These are phyloP conservation scores for Volutella citrinella DNA, from an alignment of 2,329 filamentous ascomycete genomes.

Conservation along the genomic window DNA sequence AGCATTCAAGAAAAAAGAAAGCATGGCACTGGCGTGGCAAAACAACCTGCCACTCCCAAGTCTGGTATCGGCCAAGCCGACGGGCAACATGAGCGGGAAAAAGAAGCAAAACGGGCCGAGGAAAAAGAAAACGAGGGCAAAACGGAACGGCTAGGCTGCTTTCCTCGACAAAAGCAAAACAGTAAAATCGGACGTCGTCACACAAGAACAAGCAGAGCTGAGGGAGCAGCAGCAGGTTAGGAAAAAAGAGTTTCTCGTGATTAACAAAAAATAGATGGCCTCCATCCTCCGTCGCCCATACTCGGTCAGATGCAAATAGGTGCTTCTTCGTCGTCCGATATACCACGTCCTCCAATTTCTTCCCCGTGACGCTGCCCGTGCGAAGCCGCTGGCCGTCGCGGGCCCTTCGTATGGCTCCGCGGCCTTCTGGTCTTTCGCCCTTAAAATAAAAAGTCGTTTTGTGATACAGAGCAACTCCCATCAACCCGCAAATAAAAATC, in stretches of 20 bases:
- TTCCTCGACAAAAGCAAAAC: no score
- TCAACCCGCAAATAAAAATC: constrained; percentile 28
- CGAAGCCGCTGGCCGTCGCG: constrained; percentile 17
- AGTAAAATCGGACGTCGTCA: no score
- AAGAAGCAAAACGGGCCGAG: constrained; percentile 5
- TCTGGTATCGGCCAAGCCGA: no score
- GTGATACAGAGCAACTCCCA: constrained; percentile 31
- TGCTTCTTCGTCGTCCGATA: constrained; percentile 7
- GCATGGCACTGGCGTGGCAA: no score
- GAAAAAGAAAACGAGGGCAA: constrained; percentile 10
- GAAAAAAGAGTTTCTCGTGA: constrained; percentile 42
- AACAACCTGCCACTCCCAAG: no score
- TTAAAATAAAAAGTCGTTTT: constrained; percentile 26
- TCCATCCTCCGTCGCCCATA: constrained; percentile 34
- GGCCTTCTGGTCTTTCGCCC: constrained; percentile 22
- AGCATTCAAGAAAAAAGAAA: no score
- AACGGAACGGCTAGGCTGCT: constrained; percentile 7
- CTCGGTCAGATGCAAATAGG: constrained; percentile 31
- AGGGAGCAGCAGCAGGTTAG: constrained; percentile 21
- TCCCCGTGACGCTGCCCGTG: constrained; percentile 11
- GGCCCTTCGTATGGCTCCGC: constrained; percentile 17
- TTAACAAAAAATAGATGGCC: constrained; percentile 53
- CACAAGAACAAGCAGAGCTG: no score
- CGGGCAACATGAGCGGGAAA: no score
- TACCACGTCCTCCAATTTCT: no score